phyloP scores from a whole-genome alignment of 768 basidiomycete genomes.

The Suillus plorans region DNA sequence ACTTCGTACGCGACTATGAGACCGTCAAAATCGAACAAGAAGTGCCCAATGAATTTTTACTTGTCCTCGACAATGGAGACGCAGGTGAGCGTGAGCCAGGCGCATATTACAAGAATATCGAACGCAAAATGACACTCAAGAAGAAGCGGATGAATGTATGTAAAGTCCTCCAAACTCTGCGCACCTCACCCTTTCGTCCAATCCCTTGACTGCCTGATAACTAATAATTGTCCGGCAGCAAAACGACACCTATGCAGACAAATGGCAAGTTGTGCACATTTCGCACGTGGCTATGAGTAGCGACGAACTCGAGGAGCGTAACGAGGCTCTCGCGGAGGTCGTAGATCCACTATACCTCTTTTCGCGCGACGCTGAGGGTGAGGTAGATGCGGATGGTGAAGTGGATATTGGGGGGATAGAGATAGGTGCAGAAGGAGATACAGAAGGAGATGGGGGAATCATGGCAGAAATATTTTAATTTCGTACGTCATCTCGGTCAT shows the following conservation, averaged over 20 bases:
- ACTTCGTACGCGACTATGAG: constrained; percentile 83
- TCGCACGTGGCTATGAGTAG: constrained; percentile 68
- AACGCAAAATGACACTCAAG: constrained; percentile 84
- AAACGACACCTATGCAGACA: constrained; percentile 73
- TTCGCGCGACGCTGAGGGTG: constrained; percentile 42
- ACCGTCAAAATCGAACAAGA: constrained; percentile 86
- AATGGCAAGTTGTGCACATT: constrained; percentile 80
- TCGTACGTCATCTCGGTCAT: too few relatives aligned
- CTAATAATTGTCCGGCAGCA: constrained; percentile 37
- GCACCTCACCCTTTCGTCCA: not conserved
- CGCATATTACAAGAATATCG: constrained; percentile 89
- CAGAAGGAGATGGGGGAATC: constrained; percentile 20
- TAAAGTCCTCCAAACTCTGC: constrained; percentile 10
- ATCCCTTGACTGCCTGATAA: constrained; percentile 1
- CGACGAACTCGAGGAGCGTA: constrained; percentile 77
- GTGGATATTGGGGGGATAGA: constrained; percentile 37
- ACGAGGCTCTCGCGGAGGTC: constrained; percentile 76
- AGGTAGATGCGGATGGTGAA: constrained; percentile 69
- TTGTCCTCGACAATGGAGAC: constrained; percentile 69
- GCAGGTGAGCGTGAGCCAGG: constrained; percentile 51
- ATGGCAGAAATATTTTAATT: constrained; percentile 34
- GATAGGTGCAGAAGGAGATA: constrained; percentile 52
- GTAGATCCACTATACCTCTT: constrained; percentile 63
- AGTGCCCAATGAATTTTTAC: constrained; percentile 79
- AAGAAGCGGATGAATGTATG: constrained; percentile 80